These are phyloP conservation scores for Malassezia globosa DNA, from an alignment of 1,284 basidiomycete genomes.

Conservation along the genomic window DNA sequence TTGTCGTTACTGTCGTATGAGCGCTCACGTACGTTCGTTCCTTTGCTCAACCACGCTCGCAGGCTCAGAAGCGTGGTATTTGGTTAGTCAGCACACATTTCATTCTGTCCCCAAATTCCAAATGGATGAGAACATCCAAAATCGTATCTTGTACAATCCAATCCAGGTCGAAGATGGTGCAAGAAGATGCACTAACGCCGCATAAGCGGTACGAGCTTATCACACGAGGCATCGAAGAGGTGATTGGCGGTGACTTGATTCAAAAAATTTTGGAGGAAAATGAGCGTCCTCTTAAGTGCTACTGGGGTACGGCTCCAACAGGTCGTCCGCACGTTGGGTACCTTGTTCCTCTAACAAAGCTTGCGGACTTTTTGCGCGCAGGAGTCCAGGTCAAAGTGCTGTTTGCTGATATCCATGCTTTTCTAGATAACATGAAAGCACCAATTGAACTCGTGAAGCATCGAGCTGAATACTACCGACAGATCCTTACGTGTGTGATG, in stretches of 20 bases:
- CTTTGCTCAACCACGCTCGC: too few relatives aligned
- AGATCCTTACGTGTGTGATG: constrained; percentile 71
- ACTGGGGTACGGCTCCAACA: constrained; percentile 76
- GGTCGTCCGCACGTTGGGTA: constrained; percentile 91
- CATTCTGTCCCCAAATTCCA: too few relatives aligned
- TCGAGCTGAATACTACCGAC: constrained; percentile 81
- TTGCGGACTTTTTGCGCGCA: constrained; percentile 87
- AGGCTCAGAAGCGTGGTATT: too few relatives aligned
- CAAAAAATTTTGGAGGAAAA: constrained; percentile 65
- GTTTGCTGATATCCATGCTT: constrained; percentile 88
- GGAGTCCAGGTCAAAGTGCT: constrained; percentile 84
- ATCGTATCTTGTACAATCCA: too few relatives aligned
- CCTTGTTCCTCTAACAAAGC: constrained; percentile 87
- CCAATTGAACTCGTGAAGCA: constrained; percentile 83
- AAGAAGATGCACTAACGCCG: constrained; percentile 23
- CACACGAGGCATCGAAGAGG: constrained; percentile 73
- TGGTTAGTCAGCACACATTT: too few relatives aligned
- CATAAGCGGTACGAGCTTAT: constrained; percentile 73
- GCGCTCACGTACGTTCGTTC: too few relatives aligned
- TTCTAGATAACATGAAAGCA: constrained; percentile 94
- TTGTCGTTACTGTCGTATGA: too few relatives aligned
- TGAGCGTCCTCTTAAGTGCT: constrained; percentile 27
- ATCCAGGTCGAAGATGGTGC: too few relatives aligned
- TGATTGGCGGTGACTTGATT: constrained; percentile 73
- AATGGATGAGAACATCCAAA: too few relatives aligned